A percentile compares a stretch with the other conserved stretches of the same genome.
Conservation (phyloP, 257 asterid genomes). For the Solanum sitiens region DNA sequence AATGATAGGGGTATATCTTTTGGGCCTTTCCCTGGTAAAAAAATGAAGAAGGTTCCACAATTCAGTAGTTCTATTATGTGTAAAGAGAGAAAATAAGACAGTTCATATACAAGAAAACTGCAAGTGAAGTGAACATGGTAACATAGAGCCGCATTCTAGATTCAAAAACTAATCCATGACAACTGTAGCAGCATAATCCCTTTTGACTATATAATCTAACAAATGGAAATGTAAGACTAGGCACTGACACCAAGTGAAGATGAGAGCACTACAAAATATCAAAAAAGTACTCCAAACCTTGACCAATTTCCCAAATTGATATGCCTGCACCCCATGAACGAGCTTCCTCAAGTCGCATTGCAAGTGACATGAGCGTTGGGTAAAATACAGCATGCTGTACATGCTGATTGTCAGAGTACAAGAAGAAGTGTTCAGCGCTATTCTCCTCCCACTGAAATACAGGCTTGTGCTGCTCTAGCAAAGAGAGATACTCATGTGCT, state of each 20-base stretch:
- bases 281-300: constrained; percentile 77
- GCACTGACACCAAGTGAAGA: not conserved
- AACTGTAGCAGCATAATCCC: not conserved
- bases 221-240: not conserved
- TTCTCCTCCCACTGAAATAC: constrained; percentile 75
- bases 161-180: not conserved
- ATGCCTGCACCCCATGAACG: constrained; percentile 72
- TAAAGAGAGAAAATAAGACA: not conserved
- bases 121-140: not conserved
- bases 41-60: not conserved
- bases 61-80: not conserved
- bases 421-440: constrained; percentile 83
- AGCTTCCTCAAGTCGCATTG: constrained; percentile 67
- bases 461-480: constrained; percentile 77
- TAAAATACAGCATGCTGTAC: constrained; percentile 72
- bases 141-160: not conserved
- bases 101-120: not conserved
- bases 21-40: not conserved
- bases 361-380: constrained; percentile 65
- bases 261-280: constrained; percentile 39
- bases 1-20: not conserved
- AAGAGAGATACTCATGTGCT: constrained; percentile 63
- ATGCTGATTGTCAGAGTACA: constrained; percentile 51
- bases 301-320: constrained; percentile 96
- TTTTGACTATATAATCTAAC: not conserved